Conservation (phyloP, 1,139 yeast species). For the Candida frijolesensis region DNA sequence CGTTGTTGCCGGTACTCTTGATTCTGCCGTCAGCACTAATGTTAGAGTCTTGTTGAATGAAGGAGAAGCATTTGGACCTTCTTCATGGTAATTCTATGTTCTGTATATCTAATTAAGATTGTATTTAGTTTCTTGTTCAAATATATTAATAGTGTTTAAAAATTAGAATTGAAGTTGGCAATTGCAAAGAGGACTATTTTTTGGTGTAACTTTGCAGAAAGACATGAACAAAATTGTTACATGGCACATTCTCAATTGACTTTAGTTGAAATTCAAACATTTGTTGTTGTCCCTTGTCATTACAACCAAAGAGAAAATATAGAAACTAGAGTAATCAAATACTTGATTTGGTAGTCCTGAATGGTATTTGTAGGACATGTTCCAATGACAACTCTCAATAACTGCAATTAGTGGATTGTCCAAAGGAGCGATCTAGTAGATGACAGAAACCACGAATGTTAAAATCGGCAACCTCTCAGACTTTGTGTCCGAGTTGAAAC, state of each 20-base stretch:
- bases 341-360: too few species aligned
- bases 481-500: neutral
- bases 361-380: too few species aligned
- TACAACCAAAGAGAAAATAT: too few species aligned
- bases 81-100: slow-evolving; percentile 19
- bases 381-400: too few species aligned
- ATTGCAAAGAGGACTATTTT: too few species aligned
- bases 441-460: neutral
- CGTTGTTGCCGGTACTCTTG: slow-evolving; percentile 14
- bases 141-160: neutral
- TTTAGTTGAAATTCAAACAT: too few species aligned
- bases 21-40: slow-evolving; percentile 15
- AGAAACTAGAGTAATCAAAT: too few species aligned
- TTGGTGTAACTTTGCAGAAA: too few species aligned
- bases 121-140: neutral
- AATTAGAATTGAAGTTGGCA: slow-evolving; percentile 54
- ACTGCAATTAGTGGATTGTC: too few species aligned
- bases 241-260: too few species aligned
- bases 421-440: neutral
- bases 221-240: too few species aligned
- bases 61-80: slow-evolving; percentile 25
- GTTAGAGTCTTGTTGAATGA: slow-evolving; percentile 16
- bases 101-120: neutral
- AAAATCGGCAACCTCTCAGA: neutral
- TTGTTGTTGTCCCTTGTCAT: too few species aligned